Percentiles rank a stretch among this genome's conserved stretches.
These are phyloP conservation scores for Pedinophyceae sp. DNA, from an alignment of 139 green algal species.

Conservation along the genomic window DNA sequence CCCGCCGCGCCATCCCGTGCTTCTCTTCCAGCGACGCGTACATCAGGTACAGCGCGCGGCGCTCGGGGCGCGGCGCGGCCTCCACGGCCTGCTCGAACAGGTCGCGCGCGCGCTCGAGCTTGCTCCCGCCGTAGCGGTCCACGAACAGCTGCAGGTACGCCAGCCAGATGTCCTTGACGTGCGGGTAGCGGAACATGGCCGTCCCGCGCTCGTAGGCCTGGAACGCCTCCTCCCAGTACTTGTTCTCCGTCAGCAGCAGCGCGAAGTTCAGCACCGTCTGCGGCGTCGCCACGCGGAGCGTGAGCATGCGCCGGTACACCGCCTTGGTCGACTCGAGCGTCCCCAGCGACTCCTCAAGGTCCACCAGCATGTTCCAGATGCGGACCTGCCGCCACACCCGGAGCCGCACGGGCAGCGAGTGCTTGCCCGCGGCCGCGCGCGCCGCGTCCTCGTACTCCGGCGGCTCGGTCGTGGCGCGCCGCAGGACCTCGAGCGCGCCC, in stretches of 20 bases:
- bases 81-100: slow-evolving; percentile 81
- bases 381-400: slow-evolving; percentile 31
- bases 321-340: slow-evolving; percentile 54
- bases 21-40: slow-evolving; percentile 86
- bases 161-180: slow-evolving; percentile 86
- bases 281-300: slow-evolving; percentile 81
- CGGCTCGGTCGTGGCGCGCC: slow-evolving; percentile 37
- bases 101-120: slow-evolving; percentile 87
- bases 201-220: slow-evolving; percentile 87
- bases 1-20: slow-evolving; percentile 69
- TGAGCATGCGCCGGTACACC: slow-evolving; percentile 79
- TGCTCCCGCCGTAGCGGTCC: slow-evolving; percentile 67
- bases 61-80: slow-evolving; percentile 30
- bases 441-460: not conserved
- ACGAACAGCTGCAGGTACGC: slow-evolving; percentile 83
- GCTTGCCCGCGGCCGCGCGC: not conserved
- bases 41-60: slow-evolving; percentile 53
- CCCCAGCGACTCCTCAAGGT: slow-evolving; percentile 91
- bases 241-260: slow-evolving; percentile 69
- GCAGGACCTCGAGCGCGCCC: slow-evolving; percentile 60
- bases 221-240: slow-evolving; percentile 89
- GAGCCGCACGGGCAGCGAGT: not conserved
- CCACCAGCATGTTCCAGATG: slow-evolving; percentile 74
- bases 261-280: slow-evolving; percentile 96
- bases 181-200: slow-evolving; percentile 87